Conservation (phyloP, 768 basidiomycete genomes). For the Thelephora aurantiotincta region DNA sequence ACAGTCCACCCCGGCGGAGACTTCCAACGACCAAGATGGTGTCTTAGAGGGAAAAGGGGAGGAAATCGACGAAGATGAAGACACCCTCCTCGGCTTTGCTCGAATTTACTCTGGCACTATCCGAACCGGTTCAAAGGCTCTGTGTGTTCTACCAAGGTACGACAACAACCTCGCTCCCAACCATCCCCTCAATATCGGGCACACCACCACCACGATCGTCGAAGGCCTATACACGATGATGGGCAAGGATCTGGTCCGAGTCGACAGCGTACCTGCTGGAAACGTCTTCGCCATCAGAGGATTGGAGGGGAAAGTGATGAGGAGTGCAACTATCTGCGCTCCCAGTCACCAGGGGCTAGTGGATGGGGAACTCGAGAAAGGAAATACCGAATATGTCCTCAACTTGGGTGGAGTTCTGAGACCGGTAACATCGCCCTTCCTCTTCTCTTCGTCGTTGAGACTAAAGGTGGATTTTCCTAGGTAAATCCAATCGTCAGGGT, state of each 20-base stretch:
- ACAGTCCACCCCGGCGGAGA: slow-evolving; percentile 6
- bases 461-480: slow-evolving; percentile 22
- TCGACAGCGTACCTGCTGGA: slow-evolving; percentile 74
- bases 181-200: slow-evolving; percentile 54
- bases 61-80: slow-evolving; percentile 19
- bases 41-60: slow-evolving; percentile 8
- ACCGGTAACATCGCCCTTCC: slow-evolving; percentile 28
- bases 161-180: slow-evolving; percentile 41
- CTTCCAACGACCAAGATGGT: background rate
- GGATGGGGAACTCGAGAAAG: slow-evolving; percentile 18
- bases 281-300: slow-evolving; percentile 92
- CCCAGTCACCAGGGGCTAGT: slow-evolving; percentile 32
- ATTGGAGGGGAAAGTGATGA: slow-evolving; percentile 77
- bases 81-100: slow-evolving; percentile 83
- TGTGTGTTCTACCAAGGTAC: slow-evolving; percentile 83
- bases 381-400: slow-evolving; percentile 40
- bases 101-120: slow-evolving; percentile 87
- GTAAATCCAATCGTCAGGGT: slow-evolving; percentile 88
- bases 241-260: slow-evolving; percentile 86
- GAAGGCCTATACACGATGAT: slow-evolving; percentile 90
- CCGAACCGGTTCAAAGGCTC: slow-evolving; percentile 43
- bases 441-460: background rate
- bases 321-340: slow-evolving; percentile 82
- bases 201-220: slow-evolving; percentile 46
- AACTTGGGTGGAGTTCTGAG: slow-evolving; percentile 67